A percentile compares a stretch with the other conserved stretches of the same genome.
Conservation (phyloP, 768 basidiomycete species). For the Cystobasidium onofrii region DNA sequence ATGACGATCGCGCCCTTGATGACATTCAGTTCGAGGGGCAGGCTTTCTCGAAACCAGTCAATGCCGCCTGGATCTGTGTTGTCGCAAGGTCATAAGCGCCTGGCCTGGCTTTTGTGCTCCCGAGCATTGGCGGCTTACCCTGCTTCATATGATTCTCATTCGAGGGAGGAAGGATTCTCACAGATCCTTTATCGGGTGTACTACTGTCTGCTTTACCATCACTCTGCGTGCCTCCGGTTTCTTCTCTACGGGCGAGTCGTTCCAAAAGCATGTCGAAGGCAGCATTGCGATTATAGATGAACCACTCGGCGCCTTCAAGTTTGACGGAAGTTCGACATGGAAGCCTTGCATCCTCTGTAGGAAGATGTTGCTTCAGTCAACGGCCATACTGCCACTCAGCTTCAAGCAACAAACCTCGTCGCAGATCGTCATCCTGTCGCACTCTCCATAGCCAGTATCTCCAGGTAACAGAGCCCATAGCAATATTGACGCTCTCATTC, state of each 20-base stretch:
- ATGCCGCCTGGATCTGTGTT: constrained; percentile 32
- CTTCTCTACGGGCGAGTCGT: constrained; percentile 45
- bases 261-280: constrained; percentile 79
- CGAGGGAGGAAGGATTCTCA: constrained; percentile 24
- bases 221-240: constrained; percentile 1
- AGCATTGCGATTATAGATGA: constrained; percentile 79
- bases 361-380: not conserved
- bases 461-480: constrained; percentile 77
- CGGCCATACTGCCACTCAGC: constrained; percentile 13
- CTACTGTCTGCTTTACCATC: not conserved
- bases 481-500: constrained; percentile 73
- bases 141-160: constrained; percentile 18
- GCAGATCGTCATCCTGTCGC: constrained; percentile 64
- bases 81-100: too few species aligned
- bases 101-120: too few species aligned
- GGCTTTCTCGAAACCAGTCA: constrained; percentile 61
- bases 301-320: constrained; percentile 82
- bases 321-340: constrained; percentile 75
- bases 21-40: constrained; percentile 75
- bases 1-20: constrained; percentile 69
- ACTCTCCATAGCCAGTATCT: constrained; percentile 84
- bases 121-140: not conserved
- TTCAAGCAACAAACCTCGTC: constrained; percentile 29
- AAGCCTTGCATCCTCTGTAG: constrained; percentile 43
- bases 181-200: not conserved